Percentiles rank a stretch among this genome's conserved stretches.
Conservation (phyloP, 1,139 yeast genomes). For the Diutina sp. region DNA sequence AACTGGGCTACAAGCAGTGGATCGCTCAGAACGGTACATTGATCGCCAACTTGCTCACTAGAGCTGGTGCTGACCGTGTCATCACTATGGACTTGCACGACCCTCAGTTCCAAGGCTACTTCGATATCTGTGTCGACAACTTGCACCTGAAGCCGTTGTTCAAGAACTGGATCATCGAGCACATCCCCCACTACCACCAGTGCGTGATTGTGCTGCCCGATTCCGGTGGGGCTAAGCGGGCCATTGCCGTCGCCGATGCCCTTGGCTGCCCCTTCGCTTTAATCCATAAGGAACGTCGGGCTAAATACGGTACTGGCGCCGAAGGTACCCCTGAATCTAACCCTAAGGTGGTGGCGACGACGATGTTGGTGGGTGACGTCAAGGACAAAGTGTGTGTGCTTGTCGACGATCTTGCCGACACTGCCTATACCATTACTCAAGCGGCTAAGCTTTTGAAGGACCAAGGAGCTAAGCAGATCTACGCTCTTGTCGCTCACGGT, state of each 20-base stretch:
- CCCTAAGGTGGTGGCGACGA: background rate
- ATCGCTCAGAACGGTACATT: constrained; percentile 92
- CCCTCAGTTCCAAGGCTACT: constrained; percentile 3
- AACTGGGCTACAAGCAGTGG: constrained; percentile 82
- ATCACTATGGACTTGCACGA: constrained; percentile 3
- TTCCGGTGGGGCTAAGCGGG: constrained; percentile 3
- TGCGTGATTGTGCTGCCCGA: constrained; percentile 3
- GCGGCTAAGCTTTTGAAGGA: constrained; percentile 3
- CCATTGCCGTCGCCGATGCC: constrained; percentile 2
- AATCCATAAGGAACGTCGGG: constrained; percentile 2
- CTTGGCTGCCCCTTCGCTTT: constrained; percentile 3
- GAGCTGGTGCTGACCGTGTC: constrained; percentile 3
- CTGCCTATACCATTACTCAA: constrained; percentile 1
- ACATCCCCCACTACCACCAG: constrained; percentile 1
- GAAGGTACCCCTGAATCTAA: background rate
- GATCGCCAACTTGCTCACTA: constrained; percentile 2
- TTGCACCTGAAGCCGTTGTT: constrained; percentile 2
- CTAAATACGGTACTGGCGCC: background rate
- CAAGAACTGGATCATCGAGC: constrained; percentile 2
- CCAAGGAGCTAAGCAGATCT: constrained; percentile 1
- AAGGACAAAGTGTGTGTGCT: constrained; percentile 3
- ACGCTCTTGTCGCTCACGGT: constrained; percentile 2
- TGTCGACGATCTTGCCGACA: constrained; percentile 3
- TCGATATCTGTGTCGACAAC: constrained; percentile 3
- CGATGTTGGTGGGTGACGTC: constrained; percentile 3